phyloP scores from a whole-genome alignment of 2,329 filamentous ascomycete genomes.

The Fusarium cicatricum region DNA sequence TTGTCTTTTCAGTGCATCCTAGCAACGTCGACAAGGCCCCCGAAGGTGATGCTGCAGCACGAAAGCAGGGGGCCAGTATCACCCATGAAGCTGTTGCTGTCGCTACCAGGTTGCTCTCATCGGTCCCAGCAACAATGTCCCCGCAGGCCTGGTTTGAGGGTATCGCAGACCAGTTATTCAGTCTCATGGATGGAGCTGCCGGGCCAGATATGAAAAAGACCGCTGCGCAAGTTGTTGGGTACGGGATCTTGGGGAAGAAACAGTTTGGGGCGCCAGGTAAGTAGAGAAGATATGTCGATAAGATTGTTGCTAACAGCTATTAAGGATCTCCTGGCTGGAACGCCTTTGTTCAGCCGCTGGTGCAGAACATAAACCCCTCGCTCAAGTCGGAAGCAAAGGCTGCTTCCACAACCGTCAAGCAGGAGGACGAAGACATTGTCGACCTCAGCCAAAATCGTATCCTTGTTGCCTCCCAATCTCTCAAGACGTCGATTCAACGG shows the following conservation, averaged over 20 bases:
- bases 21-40: conserved; percentile 53
- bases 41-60: conserved; percentile 52
- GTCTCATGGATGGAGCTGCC: conserved; percentile 65
- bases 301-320: background rate
- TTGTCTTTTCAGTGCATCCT: conserved; percentile 74
- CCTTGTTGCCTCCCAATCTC: conserved; percentile 56
- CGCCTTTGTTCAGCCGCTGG: conserved; percentile 66
- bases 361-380: conserved; percentile 60
- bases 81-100: conserved; percentile 73
- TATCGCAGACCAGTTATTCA: conserved; percentile 68
- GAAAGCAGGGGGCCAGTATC: conserved; percentile 68
- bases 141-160: conserved; percentile 67
- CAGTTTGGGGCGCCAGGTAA: conserved; percentile 69
- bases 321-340: conserved; percentile 68
- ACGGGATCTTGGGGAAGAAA: conserved; percentile 71
- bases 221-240: conserved; percentile 53
- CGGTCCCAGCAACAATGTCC: conserved; percentile 62
- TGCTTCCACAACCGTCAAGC: conserved; percentile 23
- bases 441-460: conserved; percentile 55
- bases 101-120: conserved; percentile 67
- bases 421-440: conserved; percentile 51
- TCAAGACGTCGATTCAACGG: conserved; percentile 62
- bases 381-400: conserved; percentile 18
- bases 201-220: conserved; percentile 49
- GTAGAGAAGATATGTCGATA: background rate